These are phyloP conservation scores for Sphaerostilbella broomeana DNA, from an alignment of 2,329 filamentous ascomycete species.

Conservation along the genomic window DNA sequence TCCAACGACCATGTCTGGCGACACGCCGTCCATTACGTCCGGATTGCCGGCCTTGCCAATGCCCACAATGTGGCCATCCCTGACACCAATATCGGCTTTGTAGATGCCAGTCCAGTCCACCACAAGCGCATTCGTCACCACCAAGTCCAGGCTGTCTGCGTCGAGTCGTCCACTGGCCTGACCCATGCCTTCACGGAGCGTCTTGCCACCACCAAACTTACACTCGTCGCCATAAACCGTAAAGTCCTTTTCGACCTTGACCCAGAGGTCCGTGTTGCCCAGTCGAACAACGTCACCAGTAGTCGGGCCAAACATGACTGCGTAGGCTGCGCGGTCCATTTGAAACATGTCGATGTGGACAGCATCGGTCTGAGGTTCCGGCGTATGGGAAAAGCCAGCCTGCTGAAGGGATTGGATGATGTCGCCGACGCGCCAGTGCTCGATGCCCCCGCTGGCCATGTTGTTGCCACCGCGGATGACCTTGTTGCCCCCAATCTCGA, in stretches of 20 bases:
- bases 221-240: conserved; percentile 89
- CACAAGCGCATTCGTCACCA: conserved; percentile 83
- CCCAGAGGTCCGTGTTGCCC: conserved; percentile 80
- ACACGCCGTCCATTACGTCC: conserved; percentile 90
- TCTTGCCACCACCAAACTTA: conserved; percentile 92
- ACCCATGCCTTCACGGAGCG: conserved; percentile 89
- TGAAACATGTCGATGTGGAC: conserved; percentile 54
- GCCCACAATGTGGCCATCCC: conserved; percentile 74
- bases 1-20: conserved; percentile 71
- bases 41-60: conserved; percentile 96
- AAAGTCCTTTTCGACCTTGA: conserved; percentile 80
- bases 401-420: conserved; percentile 62
- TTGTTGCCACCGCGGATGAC: conserved; percentile 80
- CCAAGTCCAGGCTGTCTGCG: conserved; percentile 69
- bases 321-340: conserved; percentile 74
- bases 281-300: conserved; percentile 78
- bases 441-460: conserved; percentile 66
- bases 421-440: conserved; percentile 53
- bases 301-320: conserved; percentile 87
- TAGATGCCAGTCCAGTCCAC: conserved; percentile 90
- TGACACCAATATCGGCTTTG: conserved; percentile 95
- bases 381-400: conserved; percentile 71
- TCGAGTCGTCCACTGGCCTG: conserved; percentile 75
- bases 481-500: conserved; percentile 77
- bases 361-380: conserved; percentile 53